These are phyloP conservation scores for Blastobotrys buckinghamii DNA, from an alignment of 1,139 yeast species.

Conservation along the genomic window DNA sequence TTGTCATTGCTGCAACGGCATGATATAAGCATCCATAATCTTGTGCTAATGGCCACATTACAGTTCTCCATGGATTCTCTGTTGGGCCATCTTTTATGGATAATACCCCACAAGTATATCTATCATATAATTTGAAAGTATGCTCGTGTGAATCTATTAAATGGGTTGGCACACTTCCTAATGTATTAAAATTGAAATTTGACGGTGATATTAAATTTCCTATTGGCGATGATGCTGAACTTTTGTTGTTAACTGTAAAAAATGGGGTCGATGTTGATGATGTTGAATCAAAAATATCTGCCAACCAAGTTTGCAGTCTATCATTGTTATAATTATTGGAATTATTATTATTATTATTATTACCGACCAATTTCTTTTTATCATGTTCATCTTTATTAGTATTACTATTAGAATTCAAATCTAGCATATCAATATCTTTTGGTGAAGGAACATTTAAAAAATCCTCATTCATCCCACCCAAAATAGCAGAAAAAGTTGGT, in stretches of 20 bases:
- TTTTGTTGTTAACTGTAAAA: neutral
- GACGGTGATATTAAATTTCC: too few species aligned
- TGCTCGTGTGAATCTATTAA: conserved; percentile 16
- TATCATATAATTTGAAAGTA: conserved; percentile 30
- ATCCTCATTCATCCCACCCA: conserved; percentile 4
- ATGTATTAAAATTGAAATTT: neutral
- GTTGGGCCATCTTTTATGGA: conserved; percentile 57
- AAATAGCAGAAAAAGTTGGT: conserved; percentile 9
- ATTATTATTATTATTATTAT: neutral
- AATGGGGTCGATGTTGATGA: neutral
- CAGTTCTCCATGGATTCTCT: conserved; percentile 64
- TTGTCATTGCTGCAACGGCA: conserved; percentile 60
- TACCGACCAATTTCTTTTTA: neutral
- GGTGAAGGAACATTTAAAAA: conserved; percentile 9
- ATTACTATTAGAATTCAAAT: neutral
- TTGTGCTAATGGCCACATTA: conserved; percentile 50
- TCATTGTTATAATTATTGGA: conserved; percentile 2
- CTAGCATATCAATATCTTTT: conserved; percentile 8
- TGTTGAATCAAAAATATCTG: conserved; percentile 4
- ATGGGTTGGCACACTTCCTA: conserved; percentile 5
- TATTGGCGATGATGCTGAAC: neutral
- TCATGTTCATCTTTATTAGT: neutral
- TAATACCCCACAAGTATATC: conserved; percentile 49
- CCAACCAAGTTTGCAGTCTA: conserved; percentile 8
- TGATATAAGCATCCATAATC: conserved; percentile 52